phyloP scores from a whole-genome alignment of 1,284 basidiomycete genomes.

The Trametes pubescens region DNA sequence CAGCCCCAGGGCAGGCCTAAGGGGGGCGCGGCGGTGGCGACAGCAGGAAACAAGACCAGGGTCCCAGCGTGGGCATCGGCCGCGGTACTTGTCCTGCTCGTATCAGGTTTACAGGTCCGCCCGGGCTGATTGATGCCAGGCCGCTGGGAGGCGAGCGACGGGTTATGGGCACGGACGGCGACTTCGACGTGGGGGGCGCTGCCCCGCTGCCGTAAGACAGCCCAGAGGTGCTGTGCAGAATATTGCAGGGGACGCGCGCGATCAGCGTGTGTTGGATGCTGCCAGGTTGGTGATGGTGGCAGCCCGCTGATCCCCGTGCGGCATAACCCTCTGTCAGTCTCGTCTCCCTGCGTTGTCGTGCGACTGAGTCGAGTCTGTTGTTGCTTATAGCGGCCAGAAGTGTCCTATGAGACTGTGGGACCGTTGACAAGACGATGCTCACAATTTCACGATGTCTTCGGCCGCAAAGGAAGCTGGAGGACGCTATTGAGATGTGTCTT shows the following conservation, averaged over 20 bases:
- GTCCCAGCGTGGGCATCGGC: no score
- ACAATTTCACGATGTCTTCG: no score
- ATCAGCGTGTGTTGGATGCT: not conserved
- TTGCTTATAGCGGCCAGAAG: no score
- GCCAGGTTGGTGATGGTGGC: not conserved
- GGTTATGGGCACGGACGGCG: not conserved
- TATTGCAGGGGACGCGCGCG: not conserved
- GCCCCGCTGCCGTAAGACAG: not conserved
- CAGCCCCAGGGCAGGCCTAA: not conserved
- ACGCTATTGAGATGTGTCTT: not conserved
- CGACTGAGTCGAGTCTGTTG: no score
- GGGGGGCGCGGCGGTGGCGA: not conserved
- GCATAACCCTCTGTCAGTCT: no score
- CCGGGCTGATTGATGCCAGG: not conserved
- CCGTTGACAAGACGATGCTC: no score
- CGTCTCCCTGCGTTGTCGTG: not conserved
- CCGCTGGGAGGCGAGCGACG: not conserved
- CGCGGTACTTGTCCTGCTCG: not conserved
- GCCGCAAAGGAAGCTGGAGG: no score
- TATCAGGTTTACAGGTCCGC: not conserved
- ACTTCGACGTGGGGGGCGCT: conserved; percentile 5
- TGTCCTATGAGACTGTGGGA: no score
- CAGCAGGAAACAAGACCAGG: not conserved
- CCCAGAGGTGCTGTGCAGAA: not conserved
- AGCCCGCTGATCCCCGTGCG: not conserved